These are phyloP conservation scores for Rhinocladiella mackenziei DNA, from an alignment of 2,329 filamentous ascomycete genomes.

Conservation along the genomic window DNA sequence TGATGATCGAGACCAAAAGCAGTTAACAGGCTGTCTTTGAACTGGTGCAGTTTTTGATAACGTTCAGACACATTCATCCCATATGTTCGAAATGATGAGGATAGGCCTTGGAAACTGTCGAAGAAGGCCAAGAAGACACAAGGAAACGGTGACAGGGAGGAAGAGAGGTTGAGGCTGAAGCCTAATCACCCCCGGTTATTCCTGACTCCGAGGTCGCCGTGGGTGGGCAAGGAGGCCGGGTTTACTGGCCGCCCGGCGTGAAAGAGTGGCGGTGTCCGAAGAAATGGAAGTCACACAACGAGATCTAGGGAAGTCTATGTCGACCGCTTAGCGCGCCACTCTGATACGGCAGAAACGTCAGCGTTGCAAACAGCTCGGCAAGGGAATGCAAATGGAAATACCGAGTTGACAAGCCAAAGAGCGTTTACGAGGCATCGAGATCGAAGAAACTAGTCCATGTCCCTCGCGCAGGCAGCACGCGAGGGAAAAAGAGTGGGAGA, in stretches of 20 bases:
- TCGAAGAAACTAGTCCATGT: slow-evolving; percentile 35
- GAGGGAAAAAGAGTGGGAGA: not conserved
- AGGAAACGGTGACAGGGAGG: slow-evolving; percentile 39
- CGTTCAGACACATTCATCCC: slow-evolving; percentile 74
- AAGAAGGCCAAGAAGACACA: slow-evolving; percentile 39
- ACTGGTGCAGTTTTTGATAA: slow-evolving; percentile 80
- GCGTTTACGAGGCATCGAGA: slow-evolving; percentile 18
- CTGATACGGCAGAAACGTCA: slow-evolving; percentile 29
- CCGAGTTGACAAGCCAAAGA: slow-evolving; percentile 6
- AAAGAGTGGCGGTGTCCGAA: slow-evolving; percentile 83
- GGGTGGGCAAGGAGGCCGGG: slow-evolving; percentile 75
- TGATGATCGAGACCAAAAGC: slow-evolving; percentile 99
- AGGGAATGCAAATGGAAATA: no score
- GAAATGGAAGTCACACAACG: slow-evolving; percentile 63
- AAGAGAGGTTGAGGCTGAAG: slow-evolving; percentile 44
- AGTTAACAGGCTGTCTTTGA: slow-evolving; percentile 97
- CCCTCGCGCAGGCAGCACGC: not conserved
- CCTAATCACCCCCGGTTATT: slow-evolving; percentile 46
- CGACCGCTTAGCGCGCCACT: slow-evolving; percentile 35
- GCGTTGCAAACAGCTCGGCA: slow-evolving; percentile 27
- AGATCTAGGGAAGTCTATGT: slow-evolving; percentile 35
- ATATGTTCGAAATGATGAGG: slow-evolving; percentile 71
- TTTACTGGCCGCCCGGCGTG: slow-evolving; percentile 88
- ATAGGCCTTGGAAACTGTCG: slow-evolving; percentile 52
- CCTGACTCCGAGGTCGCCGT: slow-evolving; percentile 71